Evolutionary conservation across 306 rosid species (phyloP), one percentile per base, ranked within the genome.

Genomic region (Ormosia semicastrata): DNA sequence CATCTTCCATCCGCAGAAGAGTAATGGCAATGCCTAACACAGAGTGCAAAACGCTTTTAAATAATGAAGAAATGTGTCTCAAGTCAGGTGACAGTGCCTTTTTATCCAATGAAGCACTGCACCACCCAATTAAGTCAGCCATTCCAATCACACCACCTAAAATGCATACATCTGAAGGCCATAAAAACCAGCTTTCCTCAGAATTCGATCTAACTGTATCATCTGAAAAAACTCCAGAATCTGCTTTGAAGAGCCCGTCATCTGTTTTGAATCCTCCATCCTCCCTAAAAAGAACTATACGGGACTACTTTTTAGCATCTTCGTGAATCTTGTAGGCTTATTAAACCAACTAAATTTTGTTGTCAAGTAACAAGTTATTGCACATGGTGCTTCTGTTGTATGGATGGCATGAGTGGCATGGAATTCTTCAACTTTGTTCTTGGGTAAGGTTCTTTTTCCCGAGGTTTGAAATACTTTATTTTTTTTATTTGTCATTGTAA

Each of bases 191-290:
- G 56, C 56, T 82, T 34, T 77, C 73, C 46, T 63, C 82, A 32
- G 83, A 80, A 72, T 70, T 86, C 6, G 89, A 52, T 81, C 86
- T 4, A 47, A 74, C 66, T 30, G 85, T 59, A 67, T 50, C 75
- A 15, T 86, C 90, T 11, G 92, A 92, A 77, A 93, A 86, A 85
- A 88, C 94, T 37, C 97, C 98, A 5, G 94, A 93, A 81, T 84
- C 97, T 17, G 74, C 90, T 52, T n/a, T 59, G 71, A 88, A 89
- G 82, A 93, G 99, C 87, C 99, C 98, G 17, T 96, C 94, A 43
- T 93, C 98, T 77, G 98, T 93, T 73, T 86, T 96, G 88, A 91
- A 84, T 79, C 97, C 99, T 46, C 98, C 97, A 70, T 87, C 98
- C 77, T 92, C 98, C 44, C 53, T 89, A 3, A 92, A 87, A 83